Base-by-base conservation (phyloP, 192 early-diverging fungal genomes). In the Geranomyces michiganensis region DNA sequence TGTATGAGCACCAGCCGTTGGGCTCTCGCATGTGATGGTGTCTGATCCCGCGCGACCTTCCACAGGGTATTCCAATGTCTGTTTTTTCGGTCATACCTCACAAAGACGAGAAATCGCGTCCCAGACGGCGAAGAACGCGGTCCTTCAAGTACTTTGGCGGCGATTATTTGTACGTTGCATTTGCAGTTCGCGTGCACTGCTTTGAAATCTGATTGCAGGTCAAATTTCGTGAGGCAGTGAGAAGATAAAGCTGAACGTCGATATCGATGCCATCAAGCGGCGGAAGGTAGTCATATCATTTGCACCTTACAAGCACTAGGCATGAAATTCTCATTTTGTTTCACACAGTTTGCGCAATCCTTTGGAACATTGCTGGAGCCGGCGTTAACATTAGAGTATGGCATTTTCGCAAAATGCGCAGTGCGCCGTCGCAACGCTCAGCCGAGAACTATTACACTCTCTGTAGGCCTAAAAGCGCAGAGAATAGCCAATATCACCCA, bases 401-500 rank as follows among this genome's bases (percentile, higher is more conserved):
- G 21, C 15, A 30, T 15, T 0, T 10, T 55, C 6, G 51, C 51
- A 4, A 14, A 7, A 24, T 32, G 7, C 22, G 15, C 21, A 26
- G 29, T 27, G 22, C 29, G 15, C n/a, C 62, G 15, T 4, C 43
- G 53, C 60, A 33, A 33, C 32, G 10, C 60, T 32, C 24, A 15
- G 26, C 12, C 29, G 24, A 33, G 13, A 7, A 14, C 29, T 12
- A 17, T 1, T 29, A 75, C n/a, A n/a, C 10, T 41, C 10, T 10
- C 3, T 59, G 22, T 56, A 80, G 75, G 24, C 71, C 63, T 36
- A 63, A 71, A 31, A 29, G 62, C 7, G 60, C 75, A 19, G 79
- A 81, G n/a, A 60, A 75, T 60, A 44, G 49, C 15, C 31, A 47
- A 19, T 98, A 98, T 63, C 84, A 95, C 77, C 94, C 96, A 10